phyloP scores from a whole-genome alignment of 2,329 filamentous ascomycete species.

The Mycosphaerella arachidis region DNA sequence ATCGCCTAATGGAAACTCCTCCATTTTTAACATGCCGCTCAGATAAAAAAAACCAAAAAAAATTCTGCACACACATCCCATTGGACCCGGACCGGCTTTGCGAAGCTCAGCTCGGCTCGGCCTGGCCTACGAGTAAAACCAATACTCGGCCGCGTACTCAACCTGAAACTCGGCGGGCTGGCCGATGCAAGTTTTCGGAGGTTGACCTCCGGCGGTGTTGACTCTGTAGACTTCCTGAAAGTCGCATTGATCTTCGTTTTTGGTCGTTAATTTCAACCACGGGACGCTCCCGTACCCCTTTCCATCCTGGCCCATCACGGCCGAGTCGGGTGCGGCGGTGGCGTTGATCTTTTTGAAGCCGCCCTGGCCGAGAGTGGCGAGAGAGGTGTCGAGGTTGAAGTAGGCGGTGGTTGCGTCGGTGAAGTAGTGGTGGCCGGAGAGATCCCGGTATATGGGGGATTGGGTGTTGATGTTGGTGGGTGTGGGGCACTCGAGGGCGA shows the following conservation, averaged over 20 bases:
- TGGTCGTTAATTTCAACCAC: conserved; percentile 68
- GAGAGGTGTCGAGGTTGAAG: conserved; percentile 68
- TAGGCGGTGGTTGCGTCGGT: conserved; percentile 63
- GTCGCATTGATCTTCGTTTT: conserved; percentile 49
- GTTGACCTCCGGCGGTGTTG: conserved; percentile 73
- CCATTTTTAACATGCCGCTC: no score
- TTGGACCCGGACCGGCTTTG: background rate
- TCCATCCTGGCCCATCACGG: conserved; percentile 54
- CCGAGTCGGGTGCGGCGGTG: conserved; percentile 58
- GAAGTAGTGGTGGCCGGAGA: conserved; percentile 82
- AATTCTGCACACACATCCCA: background rate
- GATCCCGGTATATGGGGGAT: conserved; percentile 54
- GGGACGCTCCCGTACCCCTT: conserved; percentile 64
- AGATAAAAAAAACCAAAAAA: no score
- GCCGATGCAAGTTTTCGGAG: conserved; percentile 68
- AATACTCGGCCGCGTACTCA: conserved; percentile 78
- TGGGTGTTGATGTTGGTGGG: conserved; percentile 38
- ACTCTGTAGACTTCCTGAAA: conserved; percentile 78
- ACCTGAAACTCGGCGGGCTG: conserved; percentile 62
- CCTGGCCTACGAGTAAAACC: conserved; percentile 45
- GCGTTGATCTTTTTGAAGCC: conserved; percentile 60
- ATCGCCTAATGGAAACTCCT: no score
- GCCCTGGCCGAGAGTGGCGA: conserved; percentile 53
- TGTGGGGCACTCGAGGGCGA: conserved; percentile 61
- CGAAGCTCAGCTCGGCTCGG: no score